Evolutionary conservation across 371 early-diverging fungal species (phyloP), one percentile per base, ranked within the genome.

Genomic region (Ordospora pajunii): DNA sequence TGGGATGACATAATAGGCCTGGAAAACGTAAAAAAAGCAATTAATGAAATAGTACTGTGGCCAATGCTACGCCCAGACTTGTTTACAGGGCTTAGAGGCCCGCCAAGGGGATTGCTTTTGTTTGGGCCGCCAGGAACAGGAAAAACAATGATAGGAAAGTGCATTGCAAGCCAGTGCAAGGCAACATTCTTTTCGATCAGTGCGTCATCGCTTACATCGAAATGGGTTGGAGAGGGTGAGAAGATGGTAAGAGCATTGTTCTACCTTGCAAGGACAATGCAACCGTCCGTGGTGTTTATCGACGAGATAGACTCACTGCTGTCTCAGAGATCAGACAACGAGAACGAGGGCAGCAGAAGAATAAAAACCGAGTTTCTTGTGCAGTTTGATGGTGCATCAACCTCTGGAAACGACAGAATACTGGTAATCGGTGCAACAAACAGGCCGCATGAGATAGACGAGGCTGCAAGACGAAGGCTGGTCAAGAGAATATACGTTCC

Each of bases 201-300:
- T 76, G 88, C 91, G 0, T 90, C 91, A 9, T 90, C 92, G 7
- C 85, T 95, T 43, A 93, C 93, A 0, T 90, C 91, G 11, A 94
- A 94, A 80, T 95, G 93, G 92, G 89, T 93, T 12, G 95, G 95
- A 25, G 94, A 95, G 77, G 92, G 93, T 43, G 95, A 94, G 72
- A 93, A 93, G 83, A 90, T 94, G 91, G 93, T 90, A 1, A 88
- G 93, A 0, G 91, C 92, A 14, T 80, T 95, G 48, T 95, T 95
- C 86, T 90, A 91, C 0, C 89, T 93, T 0, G 94, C 95, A 1
- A 79, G 93, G 25, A 88, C 88, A 51, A 87, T 89, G 72, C 90
- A 91, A 80, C 94, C 94, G 12, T 87, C 89, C 0, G 92, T 94
- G 0, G 90, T 93, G 8, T 94, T 95, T 67, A 87, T 92, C 54